Percentiles rank a stretch among this genome's conserved stretches.
phyloP scores from a whole-genome alignment of 768 basidiomycete genomes.

The Lanmaoa rubissima region DNA sequence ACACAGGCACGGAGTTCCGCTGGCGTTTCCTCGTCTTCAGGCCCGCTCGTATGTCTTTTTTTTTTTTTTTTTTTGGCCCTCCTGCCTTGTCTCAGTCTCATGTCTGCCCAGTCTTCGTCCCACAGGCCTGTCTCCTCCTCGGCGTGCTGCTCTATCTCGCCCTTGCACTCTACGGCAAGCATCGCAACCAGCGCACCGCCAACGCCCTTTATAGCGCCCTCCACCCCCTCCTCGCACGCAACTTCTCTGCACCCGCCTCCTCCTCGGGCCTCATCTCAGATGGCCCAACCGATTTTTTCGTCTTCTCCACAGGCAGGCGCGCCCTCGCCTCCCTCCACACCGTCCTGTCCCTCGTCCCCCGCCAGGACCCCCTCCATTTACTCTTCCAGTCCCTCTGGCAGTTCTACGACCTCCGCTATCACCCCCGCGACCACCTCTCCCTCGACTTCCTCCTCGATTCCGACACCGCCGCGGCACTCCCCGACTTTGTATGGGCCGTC shows the following conservation, averaged over 20 bases:
- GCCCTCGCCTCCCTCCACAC: slow-evolving; percentile 77
- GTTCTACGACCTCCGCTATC: slow-evolving; percentile 75
- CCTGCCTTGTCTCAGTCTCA: not conserved
- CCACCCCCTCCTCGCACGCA: slow-evolving; percentile 53
- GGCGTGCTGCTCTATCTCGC: slow-evolving; percentile 55
- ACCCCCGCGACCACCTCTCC: slow-evolving; percentile 63
- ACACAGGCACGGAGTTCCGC: slow-evolving; percentile 70
- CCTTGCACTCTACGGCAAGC: slow-evolving; percentile 59
- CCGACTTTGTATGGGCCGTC: slow-evolving; percentile 81
- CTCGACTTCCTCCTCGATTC: slow-evolving; percentile 76
- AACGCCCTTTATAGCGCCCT: slow-evolving; percentile 66
- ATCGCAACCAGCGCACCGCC: slow-evolving; percentile 56
- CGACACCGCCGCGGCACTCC: slow-evolving; percentile 35
- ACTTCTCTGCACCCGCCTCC: slow-evolving; percentile 70
- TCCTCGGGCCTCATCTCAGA: slow-evolving; percentile 56
- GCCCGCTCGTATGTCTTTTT: slow-evolving; percentile 56
- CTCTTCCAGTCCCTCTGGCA: slow-evolving; percentile 59
- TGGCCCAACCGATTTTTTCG: slow-evolving; percentile 77
- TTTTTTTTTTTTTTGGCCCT: not conserved
- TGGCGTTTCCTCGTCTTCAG: slow-evolving; percentile 81
- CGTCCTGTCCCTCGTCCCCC: slow-evolving; percentile 71
- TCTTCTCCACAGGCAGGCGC: slow-evolving; percentile 85
- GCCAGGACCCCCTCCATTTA: slow-evolving; percentile 77
- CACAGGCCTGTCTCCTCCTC: slow-evolving; percentile 57
- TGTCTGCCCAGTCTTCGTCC: slow-evolving; percentile 52